Percentiles rank a stretch among this genome's conserved stretches.
These are phyloP conservation scores for Fragaria iinumae DNA, from an alignment of 306 rosid genomes.

Conservation along the genomic window DNA sequence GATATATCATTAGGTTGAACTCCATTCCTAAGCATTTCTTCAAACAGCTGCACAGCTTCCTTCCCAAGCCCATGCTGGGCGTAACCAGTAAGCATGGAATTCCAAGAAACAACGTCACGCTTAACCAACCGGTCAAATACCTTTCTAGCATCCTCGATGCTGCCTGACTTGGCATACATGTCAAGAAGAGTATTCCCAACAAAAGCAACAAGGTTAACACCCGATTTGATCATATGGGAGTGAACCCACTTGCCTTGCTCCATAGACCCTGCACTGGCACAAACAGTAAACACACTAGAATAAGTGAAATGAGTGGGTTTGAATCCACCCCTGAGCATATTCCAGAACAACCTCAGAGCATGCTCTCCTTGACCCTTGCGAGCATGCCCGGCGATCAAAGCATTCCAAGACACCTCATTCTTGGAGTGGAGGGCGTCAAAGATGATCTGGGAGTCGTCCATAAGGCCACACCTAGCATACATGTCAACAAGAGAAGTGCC, in stretches of 20 bases:
- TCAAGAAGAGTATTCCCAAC: conserved; percentile 37
- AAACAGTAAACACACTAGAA: conserved; percentile 30
- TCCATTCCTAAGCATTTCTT: conserved; percentile 31
- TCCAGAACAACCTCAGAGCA: conserved; percentile 26
- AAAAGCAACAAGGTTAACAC: conserved; percentile 24
- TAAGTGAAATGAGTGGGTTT: conserved; percentile 34
- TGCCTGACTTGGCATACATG: conserved; percentile 39
- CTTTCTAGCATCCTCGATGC: conserved; percentile 35
- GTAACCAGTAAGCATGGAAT: conserved; percentile 35
- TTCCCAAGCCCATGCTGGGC: conserved; percentile 37
- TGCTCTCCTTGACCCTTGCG: conserved; percentile 31
- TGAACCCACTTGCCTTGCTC: conserved; percentile 45
- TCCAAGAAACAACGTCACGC: conserved; percentile 35
- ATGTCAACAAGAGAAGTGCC: conserved; percentile 37
- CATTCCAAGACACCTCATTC: conserved; percentile 43
- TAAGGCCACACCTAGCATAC: conserved; percentile 32
- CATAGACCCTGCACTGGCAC: conserved; percentile 33
- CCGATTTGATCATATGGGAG: conserved; percentile 36
- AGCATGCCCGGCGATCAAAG: conserved; percentile 34
- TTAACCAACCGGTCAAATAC: conserved; percentile 31
- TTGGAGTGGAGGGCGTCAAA: conserved; percentile 26
- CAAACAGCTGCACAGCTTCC: conserved; percentile 25
- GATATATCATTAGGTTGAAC: conserved; percentile 31
- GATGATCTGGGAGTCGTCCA: conserved; percentile 30
- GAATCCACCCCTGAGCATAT: conserved; percentile 28